Conservation (phyloP, 1,284 basidiomycete genomes). For the Phylloporus sp. region DNA sequence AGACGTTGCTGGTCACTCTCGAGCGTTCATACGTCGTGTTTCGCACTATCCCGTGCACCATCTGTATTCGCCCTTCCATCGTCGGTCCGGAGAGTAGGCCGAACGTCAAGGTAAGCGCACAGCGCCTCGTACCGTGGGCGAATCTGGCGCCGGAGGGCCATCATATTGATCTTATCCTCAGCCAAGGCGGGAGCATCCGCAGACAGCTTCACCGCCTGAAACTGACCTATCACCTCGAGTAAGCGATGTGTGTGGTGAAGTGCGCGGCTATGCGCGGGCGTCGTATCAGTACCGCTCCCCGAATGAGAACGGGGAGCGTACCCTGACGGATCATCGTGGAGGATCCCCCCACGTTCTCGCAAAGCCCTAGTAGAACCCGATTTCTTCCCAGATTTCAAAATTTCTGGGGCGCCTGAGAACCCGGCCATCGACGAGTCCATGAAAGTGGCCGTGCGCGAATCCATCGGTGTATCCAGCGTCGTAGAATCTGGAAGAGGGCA, state of each 20-base stretch:
- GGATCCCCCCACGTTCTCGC: constrained; percentile 73
- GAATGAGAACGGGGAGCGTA: not conserved
- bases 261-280: constrained; percentile 57
- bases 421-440: constrained; percentile 93
- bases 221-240: constrained; percentile 75
- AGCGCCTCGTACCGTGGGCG: constrained; percentile 88
- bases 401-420: constrained; percentile 90
- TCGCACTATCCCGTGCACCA: not conserved
- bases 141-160: constrained; percentile 82
- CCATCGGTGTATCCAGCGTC: constrained; percentile 81
- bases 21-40: constrained; percentile 45
- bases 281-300: not conserved
- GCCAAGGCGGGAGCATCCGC: constrained; percentile 42
- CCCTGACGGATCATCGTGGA: constrained; percentile 56
- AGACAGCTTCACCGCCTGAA: constrained; percentile 81
- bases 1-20: constrained; percentile 23
- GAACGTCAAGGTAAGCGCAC: constrained; percentile 83
- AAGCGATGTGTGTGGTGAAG: constrained; percentile 72
- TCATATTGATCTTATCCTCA: constrained; percentile 67
- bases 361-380: constrained; percentile 91
- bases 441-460: constrained; percentile 83
- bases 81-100: constrained; percentile 63
- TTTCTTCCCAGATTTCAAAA: constrained; percentile 96
- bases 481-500: constrained; percentile 70
- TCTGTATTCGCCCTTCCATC: constrained; percentile 14